Conservation (phyloP, 2,329 filamentous ascomycete genomes). For the Fusarium dimerum region DNA sequence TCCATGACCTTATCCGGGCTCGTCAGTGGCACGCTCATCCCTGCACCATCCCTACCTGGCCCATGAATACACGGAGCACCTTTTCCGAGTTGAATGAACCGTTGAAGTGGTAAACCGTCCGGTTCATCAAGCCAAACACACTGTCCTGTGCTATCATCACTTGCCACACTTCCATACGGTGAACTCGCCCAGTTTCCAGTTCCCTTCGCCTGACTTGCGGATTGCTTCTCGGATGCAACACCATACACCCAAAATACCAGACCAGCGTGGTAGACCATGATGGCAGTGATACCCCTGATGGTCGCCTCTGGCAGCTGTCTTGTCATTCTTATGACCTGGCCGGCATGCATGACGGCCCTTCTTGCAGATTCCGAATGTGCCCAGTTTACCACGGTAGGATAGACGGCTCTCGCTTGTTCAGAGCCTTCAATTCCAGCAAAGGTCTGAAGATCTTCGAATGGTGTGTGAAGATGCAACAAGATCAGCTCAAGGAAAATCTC, state of each 20-base stretch:
- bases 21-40: neutral
- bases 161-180: no score
- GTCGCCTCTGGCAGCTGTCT: conserved; percentile 15
- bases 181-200: neutral
- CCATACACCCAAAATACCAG: conserved; percentile 32
- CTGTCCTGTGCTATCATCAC: no score
- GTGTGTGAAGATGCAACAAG: conserved; percentile 40
- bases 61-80: no score
- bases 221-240: conserved; percentile 6
- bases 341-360: conserved; percentile 30
- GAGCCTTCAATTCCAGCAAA: conserved; percentile 45
- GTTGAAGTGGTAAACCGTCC: no score
- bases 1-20: conserved; percentile 18
- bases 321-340: conserved; percentile 28
- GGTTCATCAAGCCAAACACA: no score
- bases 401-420: conserved; percentile 37
- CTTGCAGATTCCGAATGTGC: conserved; percentile 37
- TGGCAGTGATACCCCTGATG: conserved; percentile 24
- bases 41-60: no score
- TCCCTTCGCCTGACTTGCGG: neutral
- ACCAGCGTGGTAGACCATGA: conserved; percentile 31
- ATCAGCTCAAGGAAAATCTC: conserved; percentile 31
- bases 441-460: conserved; percentile 43
- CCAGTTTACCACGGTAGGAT: conserved; percentile 38
- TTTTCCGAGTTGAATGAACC: no score